These are phyloP conservation scores for Fusarium armeniacum DNA, from an alignment of 2,329 filamentous ascomycete species.

Conservation along the genomic window DNA sequence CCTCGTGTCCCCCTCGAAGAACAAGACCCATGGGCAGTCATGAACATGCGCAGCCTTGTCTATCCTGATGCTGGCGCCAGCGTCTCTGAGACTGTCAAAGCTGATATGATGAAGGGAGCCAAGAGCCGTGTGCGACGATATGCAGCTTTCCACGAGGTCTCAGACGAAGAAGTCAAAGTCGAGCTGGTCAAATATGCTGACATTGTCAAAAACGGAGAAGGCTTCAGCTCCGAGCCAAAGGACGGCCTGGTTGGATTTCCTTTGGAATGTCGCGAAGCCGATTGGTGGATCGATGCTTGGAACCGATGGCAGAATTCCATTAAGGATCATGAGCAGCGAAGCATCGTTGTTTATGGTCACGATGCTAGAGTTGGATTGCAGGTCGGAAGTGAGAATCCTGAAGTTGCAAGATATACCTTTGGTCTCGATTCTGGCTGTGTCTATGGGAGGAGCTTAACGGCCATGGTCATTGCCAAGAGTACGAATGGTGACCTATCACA, in stretches of 20 bases:
- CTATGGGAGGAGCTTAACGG: conserved; percentile 62
- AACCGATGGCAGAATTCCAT: conserved; percentile 38
- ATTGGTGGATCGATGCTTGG: conserved; percentile 41
- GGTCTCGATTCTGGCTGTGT: conserved; percentile 87
- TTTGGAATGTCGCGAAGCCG: conserved; percentile 31
- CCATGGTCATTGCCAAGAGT: conserved; percentile 24
- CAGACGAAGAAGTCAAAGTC: conserved; percentile 2
- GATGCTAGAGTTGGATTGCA: conserved; percentile 77
- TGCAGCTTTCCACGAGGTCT: conserved; percentile 5
- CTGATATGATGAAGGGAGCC: conserved; percentile 33
- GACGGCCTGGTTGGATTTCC: conserved; percentile 14
- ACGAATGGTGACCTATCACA: conserved; percentile 3
- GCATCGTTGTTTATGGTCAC: conserved; percentile 85
- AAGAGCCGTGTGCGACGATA: conserved; percentile 27
- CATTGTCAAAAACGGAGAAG: conserved; percentile 6
- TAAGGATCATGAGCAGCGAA: conserved; percentile 51
- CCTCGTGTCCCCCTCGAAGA: conserved; percentile 76
- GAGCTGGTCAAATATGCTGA: conserved; percentile 6
- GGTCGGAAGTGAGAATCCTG: conserved; percentile 45
- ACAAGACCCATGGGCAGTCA: conserved; percentile 80
- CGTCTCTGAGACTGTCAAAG: conserved; percentile 17
- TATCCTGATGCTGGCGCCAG: conserved; percentile 51
- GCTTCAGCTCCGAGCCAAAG: background rate
- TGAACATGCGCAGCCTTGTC: conserved; percentile 88
- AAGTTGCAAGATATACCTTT: conserved; percentile 72